phyloP scores from a whole-genome alignment of 768 basidiomycete genomes.

The Amanita molliuscula region DNA sequence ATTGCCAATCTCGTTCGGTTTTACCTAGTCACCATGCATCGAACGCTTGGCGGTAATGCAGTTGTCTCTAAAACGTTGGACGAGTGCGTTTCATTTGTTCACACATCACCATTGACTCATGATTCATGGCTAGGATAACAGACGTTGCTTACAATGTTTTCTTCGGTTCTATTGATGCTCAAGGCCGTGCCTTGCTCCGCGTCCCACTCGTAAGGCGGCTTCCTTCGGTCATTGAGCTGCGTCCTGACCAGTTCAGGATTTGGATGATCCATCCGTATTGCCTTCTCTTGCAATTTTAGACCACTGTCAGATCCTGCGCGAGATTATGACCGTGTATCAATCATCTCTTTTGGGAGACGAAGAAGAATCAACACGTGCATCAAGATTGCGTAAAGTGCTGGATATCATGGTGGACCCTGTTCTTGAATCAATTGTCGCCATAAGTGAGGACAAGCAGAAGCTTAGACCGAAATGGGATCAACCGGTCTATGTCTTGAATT shows the following conservation, averaged over 20 bases:
- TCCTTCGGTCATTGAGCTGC: not conserved
- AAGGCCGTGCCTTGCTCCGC: conserved; percentile 56
- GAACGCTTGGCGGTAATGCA: conserved; percentile 83
- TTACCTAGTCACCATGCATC: conserved; percentile 85
- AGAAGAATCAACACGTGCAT: conserved; percentile 26
- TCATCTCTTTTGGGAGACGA: conserved; percentile 72
- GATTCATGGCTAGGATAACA: conserved; percentile 48
- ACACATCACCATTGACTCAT: not conserved
- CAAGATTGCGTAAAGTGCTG: conserved; percentile 60
- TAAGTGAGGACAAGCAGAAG: conserved; percentile 55
- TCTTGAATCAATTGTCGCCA: conserved; percentile 59
- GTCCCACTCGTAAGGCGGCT: conserved; percentile 38
- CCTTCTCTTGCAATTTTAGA: conserved; percentile 78
- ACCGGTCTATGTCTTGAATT: conserved; percentile 80
- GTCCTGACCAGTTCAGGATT: conserved; percentile 33
- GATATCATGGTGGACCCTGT: conserved; percentile 83
- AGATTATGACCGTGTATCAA: conserved; percentile 84
- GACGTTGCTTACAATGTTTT: conserved; percentile 76
- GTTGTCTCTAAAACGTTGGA: conserved; percentile 63
- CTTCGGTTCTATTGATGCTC: conserved; percentile 78
- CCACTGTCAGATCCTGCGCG: conserved; percentile 72
- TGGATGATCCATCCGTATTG: conserved; percentile 57
- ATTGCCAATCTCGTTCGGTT: conserved; percentile 94
- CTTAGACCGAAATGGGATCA: conserved; percentile 64
- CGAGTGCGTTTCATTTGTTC: conserved; percentile 44